Percentiles rank a stretch among this genome's conserved stretches.
Conservation (phyloP, 148 eudicot species). For the Suaeda aralocaspica region DNA sequence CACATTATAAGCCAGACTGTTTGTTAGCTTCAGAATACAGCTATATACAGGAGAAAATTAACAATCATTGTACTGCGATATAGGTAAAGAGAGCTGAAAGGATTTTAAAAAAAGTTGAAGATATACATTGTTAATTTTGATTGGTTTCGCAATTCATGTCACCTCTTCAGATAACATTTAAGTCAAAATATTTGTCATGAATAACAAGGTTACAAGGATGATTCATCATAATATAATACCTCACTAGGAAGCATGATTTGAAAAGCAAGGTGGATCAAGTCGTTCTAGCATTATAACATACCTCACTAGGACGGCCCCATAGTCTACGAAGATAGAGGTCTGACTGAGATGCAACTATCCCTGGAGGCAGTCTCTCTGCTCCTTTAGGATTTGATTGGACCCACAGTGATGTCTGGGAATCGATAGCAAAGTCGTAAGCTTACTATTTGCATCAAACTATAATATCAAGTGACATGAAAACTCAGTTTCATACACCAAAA, state of each 20-base stretch:
- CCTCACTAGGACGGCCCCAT: slow-evolving; percentile 59
- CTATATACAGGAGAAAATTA: neutral
- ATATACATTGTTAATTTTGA: neutral
- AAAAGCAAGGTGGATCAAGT: neutral
- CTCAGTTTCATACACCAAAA: neutral
- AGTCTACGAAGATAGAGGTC: slow-evolving; percentile 50
- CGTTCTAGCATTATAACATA: slow-evolving; percentile 18
- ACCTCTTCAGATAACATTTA: neutral
- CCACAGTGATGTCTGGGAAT: slow-evolving; percentile 32
- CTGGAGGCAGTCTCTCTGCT: slow-evolving; percentile 70
- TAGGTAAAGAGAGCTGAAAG: neutral
- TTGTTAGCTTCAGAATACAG: neutral
- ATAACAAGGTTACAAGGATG: neutral
- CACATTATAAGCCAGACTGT: neutral
- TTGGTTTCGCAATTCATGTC: neutral
- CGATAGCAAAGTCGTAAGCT: neutral
- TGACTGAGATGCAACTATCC: slow-evolving; percentile 45
- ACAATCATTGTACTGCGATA: neutral
- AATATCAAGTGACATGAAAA: neutral
- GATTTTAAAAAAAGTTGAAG: neutral
- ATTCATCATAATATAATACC: neutral
- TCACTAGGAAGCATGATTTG: neutral
- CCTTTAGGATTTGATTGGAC: slow-evolving; percentile 58
- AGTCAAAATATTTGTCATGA: neutral
- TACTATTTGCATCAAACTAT: neutral